Percentiles rank a stretch among this genome's conserved stretches.
phyloP scores from a whole-genome alignment of 1,139 yeast genomes.

The Pneumocystis sp. region DNA sequence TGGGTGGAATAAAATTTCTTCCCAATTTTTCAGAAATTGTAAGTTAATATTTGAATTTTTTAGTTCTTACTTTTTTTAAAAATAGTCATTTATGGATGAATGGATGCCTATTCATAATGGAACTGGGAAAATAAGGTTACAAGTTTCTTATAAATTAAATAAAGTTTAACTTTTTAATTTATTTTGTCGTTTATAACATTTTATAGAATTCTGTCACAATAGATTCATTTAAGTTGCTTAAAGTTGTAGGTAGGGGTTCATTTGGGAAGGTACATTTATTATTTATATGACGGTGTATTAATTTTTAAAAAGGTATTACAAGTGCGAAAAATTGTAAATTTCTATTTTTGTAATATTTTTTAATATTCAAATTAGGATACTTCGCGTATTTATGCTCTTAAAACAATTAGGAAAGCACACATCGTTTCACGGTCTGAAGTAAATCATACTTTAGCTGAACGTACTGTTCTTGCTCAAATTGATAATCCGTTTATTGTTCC shows the following conservation, averaged over 20 bases:
- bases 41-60: not conserved
- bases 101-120: slow-evolving; percentile 26
- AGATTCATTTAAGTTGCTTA: slow-evolving; percentile 81
- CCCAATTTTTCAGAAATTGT: slow-evolving; percentile 17
- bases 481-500: slow-evolving; percentile 98
- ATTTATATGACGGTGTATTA: not conserved
- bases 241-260: slow-evolving; percentile 94
- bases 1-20: slow-evolving; percentile 25
- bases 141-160: slow-evolving; percentile 66
- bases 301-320: not conserved
- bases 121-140: slow-evolving; percentile 35
- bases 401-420: slow-evolving; percentile 84
- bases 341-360: not conserved
- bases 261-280: slow-evolving; percentile 62
- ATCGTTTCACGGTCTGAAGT: slow-evolving; percentile 90
- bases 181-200: not conserved
- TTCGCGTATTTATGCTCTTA: slow-evolving; percentile 42
- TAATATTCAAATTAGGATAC: not conserved
- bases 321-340: not conserved
- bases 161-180: slow-evolving; percentile 18
- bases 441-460: slow-evolving; percentile 87
- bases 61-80: not conserved
- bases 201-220: slow-evolving; percentile 45
- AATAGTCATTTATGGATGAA: slow-evolving; percentile 16
- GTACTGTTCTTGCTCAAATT: slow-evolving; percentile 85